Evolutionary conservation across 2,329 filamentous ascomycete species (phyloP), one percentile per base, ranked within the genome.

Genomic region (Sporothrix brunneoviolacea): DNA sequence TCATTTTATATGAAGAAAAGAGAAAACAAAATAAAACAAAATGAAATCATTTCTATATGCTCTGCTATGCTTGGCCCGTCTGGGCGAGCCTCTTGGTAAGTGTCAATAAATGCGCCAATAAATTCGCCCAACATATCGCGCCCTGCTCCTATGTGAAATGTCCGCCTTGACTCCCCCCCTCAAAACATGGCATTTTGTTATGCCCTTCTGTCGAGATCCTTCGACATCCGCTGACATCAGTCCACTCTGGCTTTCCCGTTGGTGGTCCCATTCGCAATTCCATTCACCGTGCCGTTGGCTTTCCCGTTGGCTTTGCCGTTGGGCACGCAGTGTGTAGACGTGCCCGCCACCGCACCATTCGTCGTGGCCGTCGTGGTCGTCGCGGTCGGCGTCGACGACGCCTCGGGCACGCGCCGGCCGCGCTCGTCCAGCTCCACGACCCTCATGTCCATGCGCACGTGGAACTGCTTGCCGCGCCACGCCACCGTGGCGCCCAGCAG

Each of bases 381-480:
- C 24, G 10, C 35, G 27, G 32, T 18, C 2, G 50, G 18, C 30
- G 45, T 24, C 30, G 40, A 27, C 24, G 48, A 21, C 36, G 12
- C 21, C n/a, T 16, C 16, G 24, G 39, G 37, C n/a, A 15, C 13
- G 13, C 7, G 30, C 4, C 47, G 39, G 16, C 21, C 43, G 13
- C 28, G 28, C 22, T 15, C 24, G n/a, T 50, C 65, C 62, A 72
- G 59, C 21, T 74, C 71, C 5, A 74, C 70, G 1, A 95, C 91
- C 45, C 83, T 87, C 75, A 91, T 91, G 64, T 97, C 87, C 58
- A 88, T 76, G 2, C 84, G 81, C 1, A 97, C 91, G 60, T 79
- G 80, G 64, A 97, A 97, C 24, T 73, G 77, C 61, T 83, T 84
- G 0, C 91, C 91, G 50, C 93, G 75, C 94, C 93, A 98, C 47